Percentiles rank a stretch among this genome's conserved stretches.
phyloP scores from a whole-genome alignment of 2,329 filamentous ascomycete genomes.

The Hirsutella minnesotensis region DNA sequence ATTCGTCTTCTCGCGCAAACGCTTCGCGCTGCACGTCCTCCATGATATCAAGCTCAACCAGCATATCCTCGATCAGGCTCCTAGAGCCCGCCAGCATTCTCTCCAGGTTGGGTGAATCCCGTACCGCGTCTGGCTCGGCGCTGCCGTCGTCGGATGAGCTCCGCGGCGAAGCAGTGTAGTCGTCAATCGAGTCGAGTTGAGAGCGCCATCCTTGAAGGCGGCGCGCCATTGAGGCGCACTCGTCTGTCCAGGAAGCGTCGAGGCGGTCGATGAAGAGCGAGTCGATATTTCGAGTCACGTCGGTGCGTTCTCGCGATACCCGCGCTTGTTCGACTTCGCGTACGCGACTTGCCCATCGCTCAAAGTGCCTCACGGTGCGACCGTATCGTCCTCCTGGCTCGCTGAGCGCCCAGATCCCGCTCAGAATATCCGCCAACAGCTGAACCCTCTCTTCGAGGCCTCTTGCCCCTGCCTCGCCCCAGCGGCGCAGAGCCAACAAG shows the following conservation, averaged over 20 bases:
- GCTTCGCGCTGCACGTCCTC: conserved; percentile 47
- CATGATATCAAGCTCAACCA: conserved; percentile 52
- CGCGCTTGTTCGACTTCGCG: conserved; percentile 34
- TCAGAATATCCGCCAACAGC: conserved; percentile 42
- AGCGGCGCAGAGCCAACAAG: conserved; percentile 37
- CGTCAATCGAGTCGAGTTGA: conserved; percentile 31
- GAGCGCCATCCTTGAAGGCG: conserved; percentile 43
- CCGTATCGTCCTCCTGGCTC: conserved; percentile 44
- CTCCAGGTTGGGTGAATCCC: conserved; percentile 23
- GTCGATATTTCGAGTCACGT: conserved; percentile 18
- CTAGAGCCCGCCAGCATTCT: conserved; percentile 35
- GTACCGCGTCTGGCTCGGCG: too few species aligned
- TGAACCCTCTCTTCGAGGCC: conserved; percentile 45
- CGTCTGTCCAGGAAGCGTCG: conserved; percentile 46
- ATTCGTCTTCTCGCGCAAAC: conserved; percentile 41
- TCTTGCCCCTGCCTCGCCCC: conserved; percentile 25
- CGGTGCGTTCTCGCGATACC: conserved; percentile 9
- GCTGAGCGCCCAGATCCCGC: conserved; percentile 44
- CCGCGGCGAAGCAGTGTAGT: neutral
- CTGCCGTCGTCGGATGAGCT: too few species aligned
- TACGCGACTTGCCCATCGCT: conserved; percentile 42
- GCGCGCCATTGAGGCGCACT: conserved; percentile 38
- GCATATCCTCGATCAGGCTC: conserved; percentile 43
- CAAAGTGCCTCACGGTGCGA: conserved; percentile 43
- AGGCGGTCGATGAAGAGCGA: conserved; percentile 42